phyloP scores from a whole-genome alignment of 2,329 filamentous ascomycete species.

The Drechmeria coniospora region DNA sequence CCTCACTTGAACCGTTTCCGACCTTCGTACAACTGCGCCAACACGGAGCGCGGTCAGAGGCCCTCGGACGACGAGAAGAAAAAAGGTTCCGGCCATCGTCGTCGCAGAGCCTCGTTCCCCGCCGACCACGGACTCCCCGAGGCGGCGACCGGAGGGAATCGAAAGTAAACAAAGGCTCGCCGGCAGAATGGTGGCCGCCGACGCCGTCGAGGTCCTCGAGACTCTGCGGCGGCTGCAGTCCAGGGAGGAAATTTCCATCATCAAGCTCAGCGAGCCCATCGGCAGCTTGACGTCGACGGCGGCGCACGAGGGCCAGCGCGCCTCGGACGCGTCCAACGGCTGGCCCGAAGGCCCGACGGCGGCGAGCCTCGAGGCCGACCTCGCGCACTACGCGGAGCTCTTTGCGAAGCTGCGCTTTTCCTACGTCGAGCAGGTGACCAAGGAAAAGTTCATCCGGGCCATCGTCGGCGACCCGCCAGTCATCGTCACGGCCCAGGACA shows the following conservation, averaged over 20 bases:
- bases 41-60: too few relatives aligned
- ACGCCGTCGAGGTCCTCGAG: constrained; percentile 26
- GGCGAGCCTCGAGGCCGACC: constrained; percentile 64
- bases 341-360: constrained; percentile 55
- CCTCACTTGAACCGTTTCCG: too few relatives aligned
- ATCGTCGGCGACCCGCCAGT: constrained; percentile 84
- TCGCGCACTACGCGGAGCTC: constrained; percentile 83
- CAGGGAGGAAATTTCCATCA: constrained; percentile 52
- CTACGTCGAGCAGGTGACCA: constrained; percentile 96
- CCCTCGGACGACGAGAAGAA: too few relatives aligned
- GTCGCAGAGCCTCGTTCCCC: too few relatives aligned
- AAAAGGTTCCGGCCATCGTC: too few relatives aligned
- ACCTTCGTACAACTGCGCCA: too few relatives aligned
- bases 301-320: constrained; percentile 31
- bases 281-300: constrained; percentile 29
- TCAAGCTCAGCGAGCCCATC: constrained; percentile 63
- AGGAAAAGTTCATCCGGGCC: constrained; percentile 89
- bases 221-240: constrained; percentile 38
- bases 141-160: too few relatives aligned
- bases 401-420: constrained; percentile 95
- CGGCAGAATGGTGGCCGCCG: constrained; percentile 14
- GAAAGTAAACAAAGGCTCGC: too few relatives aligned
- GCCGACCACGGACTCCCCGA: too few relatives aligned
- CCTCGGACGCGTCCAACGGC: constrained; percentile 56
- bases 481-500: constrained; percentile 70